Conservation (phyloP, 2,329 filamentous ascomycete genomes). For the Alternaria arbusti region DNA sequence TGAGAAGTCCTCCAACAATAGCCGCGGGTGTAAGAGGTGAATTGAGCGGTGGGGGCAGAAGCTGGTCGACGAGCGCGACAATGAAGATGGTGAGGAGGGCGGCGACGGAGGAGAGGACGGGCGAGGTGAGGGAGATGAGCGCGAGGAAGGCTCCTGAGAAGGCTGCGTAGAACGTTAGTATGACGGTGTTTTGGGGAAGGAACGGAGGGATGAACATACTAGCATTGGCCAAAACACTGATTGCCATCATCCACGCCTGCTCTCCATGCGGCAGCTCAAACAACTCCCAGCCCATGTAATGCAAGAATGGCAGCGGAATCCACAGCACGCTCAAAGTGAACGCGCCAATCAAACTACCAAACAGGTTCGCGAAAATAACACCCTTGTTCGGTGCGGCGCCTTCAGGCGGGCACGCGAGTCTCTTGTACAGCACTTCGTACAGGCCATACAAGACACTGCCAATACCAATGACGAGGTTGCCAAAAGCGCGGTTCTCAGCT, state of each 20-base stretch:
- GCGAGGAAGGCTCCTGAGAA: constrained; percentile 95
- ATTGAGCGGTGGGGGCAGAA: constrained; percentile 72
- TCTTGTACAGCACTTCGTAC: constrained; percentile 97
- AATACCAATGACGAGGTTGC: constrained; percentile 89
- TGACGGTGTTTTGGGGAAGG: background rate
- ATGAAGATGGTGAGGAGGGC: constrained; percentile 96
- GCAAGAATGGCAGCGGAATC: constrained; percentile 87
- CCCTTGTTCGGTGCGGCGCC: constrained; percentile 84
- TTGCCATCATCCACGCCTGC: constrained; percentile 78
- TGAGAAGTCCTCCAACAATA: constrained; percentile 81
- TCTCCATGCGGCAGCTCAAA: constrained; percentile 83
- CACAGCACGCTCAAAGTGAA: constrained; percentile 90
- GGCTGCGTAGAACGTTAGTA: constrained; percentile 46
- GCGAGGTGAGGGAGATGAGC: constrained; percentile 89
- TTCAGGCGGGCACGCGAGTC: constrained; percentile 88
- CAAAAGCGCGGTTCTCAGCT: constrained; percentile 73
- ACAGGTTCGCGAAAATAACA: constrained; percentile 93
- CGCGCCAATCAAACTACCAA: constrained; percentile 82
- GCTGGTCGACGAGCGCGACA: constrained; percentile 89
- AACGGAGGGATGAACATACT: constrained; percentile 57
- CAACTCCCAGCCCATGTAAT: constrained; percentile 76
- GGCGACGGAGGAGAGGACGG: constrained; percentile 90
- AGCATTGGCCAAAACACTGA: constrained; percentile 86
- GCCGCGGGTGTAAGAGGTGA: constrained; percentile 76
- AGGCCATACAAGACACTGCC: constrained; percentile 94